phyloP scores from a whole-genome alignment of 805 yeast genomes.

The Yamadazyma philogaea region DNA sequence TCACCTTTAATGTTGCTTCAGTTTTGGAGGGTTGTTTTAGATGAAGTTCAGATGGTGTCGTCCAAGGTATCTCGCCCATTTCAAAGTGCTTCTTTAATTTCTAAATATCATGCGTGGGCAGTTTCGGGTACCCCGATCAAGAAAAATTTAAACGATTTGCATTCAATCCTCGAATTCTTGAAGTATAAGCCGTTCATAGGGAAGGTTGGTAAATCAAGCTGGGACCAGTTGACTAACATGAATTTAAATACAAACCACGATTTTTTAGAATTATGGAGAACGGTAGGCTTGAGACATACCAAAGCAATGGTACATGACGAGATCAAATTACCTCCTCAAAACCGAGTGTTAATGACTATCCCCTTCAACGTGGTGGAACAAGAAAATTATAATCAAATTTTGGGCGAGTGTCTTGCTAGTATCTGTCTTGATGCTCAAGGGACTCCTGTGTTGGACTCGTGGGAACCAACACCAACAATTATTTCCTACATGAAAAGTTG shows the following conservation, averaged over 20 bases:
- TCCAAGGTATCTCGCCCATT: constrained; percentile 72
- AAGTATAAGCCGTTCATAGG: constrained; percentile 62
- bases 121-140: constrained; percentile 94
- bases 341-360: constrained; percentile 61
- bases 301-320: constrained; percentile 78
- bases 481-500: constrained; percentile 58
- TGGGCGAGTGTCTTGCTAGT: constrained; percentile 54
- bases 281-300: constrained; percentile 72
- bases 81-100: constrained; percentile 71
- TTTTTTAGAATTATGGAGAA: constrained; percentile 47
- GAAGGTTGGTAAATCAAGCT: constrained; percentile 36
- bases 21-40: constrained; percentile 87
- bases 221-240: constrained; percentile 31
- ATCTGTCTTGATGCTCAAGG: constrained; percentile 56
- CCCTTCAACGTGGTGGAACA: constrained; percentile 83
- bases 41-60: constrained; percentile 93
- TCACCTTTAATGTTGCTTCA: constrained; percentile 81
- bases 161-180: constrained; percentile 66
- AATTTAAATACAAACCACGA: constrained; percentile 19
- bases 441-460: constrained; percentile 45
- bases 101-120: constrained; percentile 92
- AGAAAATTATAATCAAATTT: constrained; percentile 69
- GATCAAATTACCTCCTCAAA: constrained; percentile 75
- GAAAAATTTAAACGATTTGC: constrained; percentile 61
- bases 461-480: constrained; percentile 45